Evolutionary conservation across 768 basidiomycete species (phyloP), one percentile per base, ranked within the genome.

Genomic region (Lentinus brumalis): DNA sequence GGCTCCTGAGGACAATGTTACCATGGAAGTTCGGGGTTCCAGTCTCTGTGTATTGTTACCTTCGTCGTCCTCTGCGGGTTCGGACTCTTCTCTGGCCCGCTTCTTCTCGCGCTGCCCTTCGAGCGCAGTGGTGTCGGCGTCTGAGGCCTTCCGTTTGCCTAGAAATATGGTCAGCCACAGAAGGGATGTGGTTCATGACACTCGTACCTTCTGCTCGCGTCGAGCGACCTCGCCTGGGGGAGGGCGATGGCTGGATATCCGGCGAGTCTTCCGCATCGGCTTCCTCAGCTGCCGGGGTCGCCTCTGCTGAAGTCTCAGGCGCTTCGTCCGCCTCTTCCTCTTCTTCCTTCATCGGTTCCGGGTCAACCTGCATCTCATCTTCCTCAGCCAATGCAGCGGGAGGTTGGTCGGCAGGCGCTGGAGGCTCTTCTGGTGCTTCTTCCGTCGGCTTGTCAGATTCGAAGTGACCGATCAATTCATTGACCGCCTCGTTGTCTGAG

Each of bases 121-220:
- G 4, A 71, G 68, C 41, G 66, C 80, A 14, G 73, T 61, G n/a
- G 69, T 73, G 58, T 84, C 86, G 16, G 78, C 65, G 45, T 83
- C 78, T 4, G 84, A 84, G 2, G 82, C 82, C 67, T 88, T 89
- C 30, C 89, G 85, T 75, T 91, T 91, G 35, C 79, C 88, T 87
- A 68, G n/a, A 59, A 38, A 2, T 11, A 14, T 5, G 18, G 30
- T 61, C 30, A 56, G 53, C 35, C 16, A 12, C 9, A 10, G 12
- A 1, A 1, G 4, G n/a, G 30, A 12, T 7, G 10, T 2, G 31
- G 14, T 3, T 5, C 12, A 12, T 5, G 39, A 16, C 35, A n/a
- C n/a, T 53, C 40, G 39, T 38, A 60, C 65, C 62, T 50, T 67
- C 62, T 29, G 41, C 40, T 15, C 55, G 47, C 4, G 55, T 40